Percentiles rank a stretch among this genome's conserved stretches.
Conservation (phyloP, 768 basidiomycete genomes). For the Amanita pseudoporphyria region DNA sequence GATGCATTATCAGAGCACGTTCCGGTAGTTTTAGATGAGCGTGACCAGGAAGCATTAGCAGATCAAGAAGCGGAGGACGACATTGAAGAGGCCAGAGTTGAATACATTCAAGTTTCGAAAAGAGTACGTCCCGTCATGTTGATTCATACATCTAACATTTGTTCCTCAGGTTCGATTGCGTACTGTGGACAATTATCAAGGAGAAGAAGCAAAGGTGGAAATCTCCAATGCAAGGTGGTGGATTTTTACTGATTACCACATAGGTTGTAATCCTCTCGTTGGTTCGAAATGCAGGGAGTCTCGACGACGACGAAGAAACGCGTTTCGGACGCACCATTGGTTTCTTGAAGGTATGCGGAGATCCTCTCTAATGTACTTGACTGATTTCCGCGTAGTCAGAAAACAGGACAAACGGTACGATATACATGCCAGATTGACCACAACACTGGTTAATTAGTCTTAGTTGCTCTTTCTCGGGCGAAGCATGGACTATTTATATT, state of each 20-base stretch:
- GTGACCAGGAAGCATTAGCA: slow-evolving; percentile 52
- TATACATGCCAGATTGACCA: neutral
- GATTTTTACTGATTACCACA: neutral
- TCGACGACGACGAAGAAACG: slow-evolving; percentile 20
- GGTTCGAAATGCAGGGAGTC: slow-evolving; percentile 55
- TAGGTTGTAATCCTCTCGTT: slow-evolving; percentile 66
- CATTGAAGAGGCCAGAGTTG: slow-evolving; percentile 18
- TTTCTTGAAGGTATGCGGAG: slow-evolving; percentile 51
- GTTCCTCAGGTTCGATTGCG: slow-evolving; percentile 48
- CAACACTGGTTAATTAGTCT: slow-evolving; percentile 7
- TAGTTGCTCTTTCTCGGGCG: slow-evolving; percentile 67
- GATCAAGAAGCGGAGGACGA: slow-evolving; percentile 38
- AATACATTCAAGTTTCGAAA: slow-evolving; percentile 41
- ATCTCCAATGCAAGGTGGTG: neutral
- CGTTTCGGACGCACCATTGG: slow-evolving; percentile 42
- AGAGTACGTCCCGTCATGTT: slow-evolving; percentile 27
- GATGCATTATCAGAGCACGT: slow-evolving; percentile 34
- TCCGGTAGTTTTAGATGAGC: slow-evolving; percentile 58
- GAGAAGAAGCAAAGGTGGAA: slow-evolving; percentile 52
- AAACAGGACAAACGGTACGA: slow-evolving; percentile 42
- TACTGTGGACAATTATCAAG: slow-evolving; percentile 75
- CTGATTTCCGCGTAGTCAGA: slow-evolving; percentile 29
- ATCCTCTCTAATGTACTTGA: neutral
- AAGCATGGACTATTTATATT: slow-evolving; percentile 66
- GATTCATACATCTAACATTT: neutral